Evolutionary conservation across 2,329 filamentous ascomycete genomes (phyloP).

Genomic region (Spiromastix sp.): DNA sequence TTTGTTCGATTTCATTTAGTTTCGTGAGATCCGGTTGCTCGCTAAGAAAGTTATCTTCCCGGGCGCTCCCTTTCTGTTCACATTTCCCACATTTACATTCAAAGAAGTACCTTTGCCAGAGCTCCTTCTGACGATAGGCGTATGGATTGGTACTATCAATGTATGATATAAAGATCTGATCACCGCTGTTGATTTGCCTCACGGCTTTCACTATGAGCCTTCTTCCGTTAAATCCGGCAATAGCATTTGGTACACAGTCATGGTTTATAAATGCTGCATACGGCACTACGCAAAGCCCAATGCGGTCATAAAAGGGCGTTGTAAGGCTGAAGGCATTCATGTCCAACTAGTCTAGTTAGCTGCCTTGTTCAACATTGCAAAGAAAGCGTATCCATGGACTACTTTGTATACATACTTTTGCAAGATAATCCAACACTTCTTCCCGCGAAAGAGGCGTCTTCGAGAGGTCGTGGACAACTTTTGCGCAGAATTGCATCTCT

Average conservation of each 20-base stretch:
- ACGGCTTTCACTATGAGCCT: conserved; percentile 42
- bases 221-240: conserved; percentile 46
- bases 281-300: conserved; percentile 51
- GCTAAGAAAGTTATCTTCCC: conserved; percentile 13
- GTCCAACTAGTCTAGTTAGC: conserved; percentile 35
- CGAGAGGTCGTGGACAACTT: too few species aligned
- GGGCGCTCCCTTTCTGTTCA: conserved; percentile 13
- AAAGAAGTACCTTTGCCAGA: conserved; percentile 49
- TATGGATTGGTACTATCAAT: conserved; percentile 46
- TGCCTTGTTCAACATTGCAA: too few species aligned
- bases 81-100: conserved; percentile 47
- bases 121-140: conserved; percentile 40
- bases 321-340: conserved; percentile 50
- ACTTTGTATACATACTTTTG: conserved; percentile 28
- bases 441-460: too few species aligned
- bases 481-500: too few species aligned
- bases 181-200: conserved; percentile 40
- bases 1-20: conserved; percentile 13
- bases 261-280: conserved; percentile 48
- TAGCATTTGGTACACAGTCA: conserved; percentile 51
- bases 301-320: conserved; percentile 44
- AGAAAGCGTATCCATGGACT: background rate
- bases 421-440: conserved; percentile 37
- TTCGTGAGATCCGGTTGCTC: conserved; percentile 9
- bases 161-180: conserved; percentile 54